Evolutionary conservation across 2,329 filamentous ascomycete genomes (phyloP).

Genomic region (Trichoderma lentiforme): DNA sequence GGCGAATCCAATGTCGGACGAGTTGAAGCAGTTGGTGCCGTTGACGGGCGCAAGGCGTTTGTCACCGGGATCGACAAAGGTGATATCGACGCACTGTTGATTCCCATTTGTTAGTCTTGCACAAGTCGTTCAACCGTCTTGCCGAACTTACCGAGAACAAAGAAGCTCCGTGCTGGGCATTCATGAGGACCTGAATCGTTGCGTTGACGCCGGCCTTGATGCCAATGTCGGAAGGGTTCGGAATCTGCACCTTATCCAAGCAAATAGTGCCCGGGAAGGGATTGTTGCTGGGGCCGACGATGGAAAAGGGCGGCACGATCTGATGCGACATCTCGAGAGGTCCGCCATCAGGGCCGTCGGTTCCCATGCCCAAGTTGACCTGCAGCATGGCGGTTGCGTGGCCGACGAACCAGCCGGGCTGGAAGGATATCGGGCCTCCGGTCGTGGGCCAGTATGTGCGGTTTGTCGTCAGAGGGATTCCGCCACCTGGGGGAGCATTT

Average conservation of each 20-base stretch:
- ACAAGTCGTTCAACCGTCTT: not conserved
- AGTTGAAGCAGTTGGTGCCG: slow-evolving; percentile 84
- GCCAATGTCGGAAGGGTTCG: slow-evolving; percentile 54
- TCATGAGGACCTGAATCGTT: slow-evolving; percentile 84
- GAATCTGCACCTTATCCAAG: slow-evolving; percentile 82
- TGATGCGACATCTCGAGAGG: slow-evolving; percentile 83
- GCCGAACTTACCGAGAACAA: slow-evolving; percentile 66
- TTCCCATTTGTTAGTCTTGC: not conserved
- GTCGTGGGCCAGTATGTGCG: slow-evolving; percentile 86
- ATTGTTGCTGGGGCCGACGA: slow-evolving; percentile 75
- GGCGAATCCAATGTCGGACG: slow-evolving; percentile 70
- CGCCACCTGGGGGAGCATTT: slow-evolving; percentile 62
- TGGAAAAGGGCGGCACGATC: slow-evolving; percentile 77
- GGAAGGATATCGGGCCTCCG: slow-evolving; percentile 81
- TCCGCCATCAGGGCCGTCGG: slow-evolving; percentile 56
- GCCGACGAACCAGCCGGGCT: slow-evolving; percentile 94
- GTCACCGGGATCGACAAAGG: slow-evolving; percentile 77
- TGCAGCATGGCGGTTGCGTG: slow-evolving; percentile 81
- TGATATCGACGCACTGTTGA: slow-evolving; percentile 85
- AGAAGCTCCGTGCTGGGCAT: slow-evolving; percentile 77
- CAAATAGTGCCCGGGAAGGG: slow-evolving; percentile 86
- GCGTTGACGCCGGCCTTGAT: slow-evolving; percentile 79
- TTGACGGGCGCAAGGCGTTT: slow-evolving; percentile 66
- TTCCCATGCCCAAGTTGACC: slow-evolving; percentile 86
- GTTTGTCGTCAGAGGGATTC: slow-evolving; percentile 72